These are phyloP conservation scores for Nicotiana sylvestris DNA, from an alignment of 257 asterid genomes.

Conservation along the genomic window DNA sequence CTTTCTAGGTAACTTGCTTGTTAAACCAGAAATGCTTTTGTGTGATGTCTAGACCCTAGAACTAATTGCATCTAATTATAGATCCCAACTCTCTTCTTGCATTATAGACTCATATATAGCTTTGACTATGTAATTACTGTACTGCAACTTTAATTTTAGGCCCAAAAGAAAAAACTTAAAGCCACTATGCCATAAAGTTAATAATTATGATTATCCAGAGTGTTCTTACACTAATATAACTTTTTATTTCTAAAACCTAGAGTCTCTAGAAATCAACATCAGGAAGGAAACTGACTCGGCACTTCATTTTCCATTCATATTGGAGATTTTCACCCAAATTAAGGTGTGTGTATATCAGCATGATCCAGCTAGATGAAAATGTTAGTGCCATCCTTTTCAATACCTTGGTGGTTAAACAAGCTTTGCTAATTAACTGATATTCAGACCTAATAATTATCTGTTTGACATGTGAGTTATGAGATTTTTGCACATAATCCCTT, in stretches of 20 bases:
- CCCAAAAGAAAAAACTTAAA: too few relatives aligned
- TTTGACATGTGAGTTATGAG: slow-evolving; percentile 6
- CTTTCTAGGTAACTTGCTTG: too few relatives aligned
- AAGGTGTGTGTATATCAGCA: background rate
- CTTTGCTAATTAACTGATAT: background rate
- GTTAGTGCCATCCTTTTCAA: background rate
- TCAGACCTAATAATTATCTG: slow-evolving; percentile 16
- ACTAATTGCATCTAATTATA: too few relatives aligned
- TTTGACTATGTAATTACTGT: too few relatives aligned
- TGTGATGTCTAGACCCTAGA: too few relatives aligned
- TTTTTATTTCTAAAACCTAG: background rate
- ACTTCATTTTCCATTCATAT: background rate
- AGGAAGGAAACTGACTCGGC: background rate
- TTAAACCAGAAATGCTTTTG: too few relatives aligned
- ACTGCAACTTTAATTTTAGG: too few relatives aligned
- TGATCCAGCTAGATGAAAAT: background rate
- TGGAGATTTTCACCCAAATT: background rate
- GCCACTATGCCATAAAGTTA: too few relatives aligned
- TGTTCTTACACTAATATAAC: background rate
- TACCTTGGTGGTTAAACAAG: slow-evolving; percentile 19
- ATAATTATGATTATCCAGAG: too few relatives aligned
- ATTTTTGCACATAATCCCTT: background rate
- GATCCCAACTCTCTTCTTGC: too few relatives aligned
- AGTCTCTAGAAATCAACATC: background rate
- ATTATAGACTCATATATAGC: too few relatives aligned